Percentiles rank a stretch among this genome's conserved stretches.
Conservation (phyloP, 202 grass and related monocot species). For the Schoenoplectus triqueter region DNA sequence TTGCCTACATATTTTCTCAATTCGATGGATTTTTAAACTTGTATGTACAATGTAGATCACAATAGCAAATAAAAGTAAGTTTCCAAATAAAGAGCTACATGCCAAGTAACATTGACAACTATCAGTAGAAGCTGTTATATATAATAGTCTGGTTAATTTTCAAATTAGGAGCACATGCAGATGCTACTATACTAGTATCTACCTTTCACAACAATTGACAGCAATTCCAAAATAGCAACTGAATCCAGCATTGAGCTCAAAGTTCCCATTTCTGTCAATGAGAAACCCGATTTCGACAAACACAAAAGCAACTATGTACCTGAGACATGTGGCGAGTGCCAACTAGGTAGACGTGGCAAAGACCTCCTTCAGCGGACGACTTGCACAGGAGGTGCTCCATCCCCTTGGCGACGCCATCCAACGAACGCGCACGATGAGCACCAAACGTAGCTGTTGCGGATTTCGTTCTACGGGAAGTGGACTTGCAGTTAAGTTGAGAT, state of each 20-base stretch:
- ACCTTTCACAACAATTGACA: not conserved
- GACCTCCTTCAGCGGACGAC: not conserved
- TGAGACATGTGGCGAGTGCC: conserved; percentile 2
- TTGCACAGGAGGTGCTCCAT: not conserved
- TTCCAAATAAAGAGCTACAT: not conserved
- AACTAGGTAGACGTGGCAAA: not conserved
- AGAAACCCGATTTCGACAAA: not conserved
- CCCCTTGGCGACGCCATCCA: not conserved
- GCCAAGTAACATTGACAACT: not conserved
- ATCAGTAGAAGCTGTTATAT: too few species aligned
- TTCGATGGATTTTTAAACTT: not conserved
- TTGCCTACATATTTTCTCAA: not conserved
- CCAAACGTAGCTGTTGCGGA: not conserved
- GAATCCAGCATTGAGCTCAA: not conserved
- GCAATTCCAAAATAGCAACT: not conserved
- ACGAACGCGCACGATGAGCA: not conserved
- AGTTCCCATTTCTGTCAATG: not conserved
- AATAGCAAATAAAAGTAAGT: not conserved
- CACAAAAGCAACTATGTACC: not conserved
- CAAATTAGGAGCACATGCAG: not conserved
- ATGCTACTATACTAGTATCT: not conserved
- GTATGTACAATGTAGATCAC: not conserved
- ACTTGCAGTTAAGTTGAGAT: not conserved
- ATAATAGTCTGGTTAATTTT: too few species aligned
- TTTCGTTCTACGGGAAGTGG: conserved; percentile 7